Conservation (phyloP, 257 asterid species). For the Nicotiana sylvestris region DNA sequence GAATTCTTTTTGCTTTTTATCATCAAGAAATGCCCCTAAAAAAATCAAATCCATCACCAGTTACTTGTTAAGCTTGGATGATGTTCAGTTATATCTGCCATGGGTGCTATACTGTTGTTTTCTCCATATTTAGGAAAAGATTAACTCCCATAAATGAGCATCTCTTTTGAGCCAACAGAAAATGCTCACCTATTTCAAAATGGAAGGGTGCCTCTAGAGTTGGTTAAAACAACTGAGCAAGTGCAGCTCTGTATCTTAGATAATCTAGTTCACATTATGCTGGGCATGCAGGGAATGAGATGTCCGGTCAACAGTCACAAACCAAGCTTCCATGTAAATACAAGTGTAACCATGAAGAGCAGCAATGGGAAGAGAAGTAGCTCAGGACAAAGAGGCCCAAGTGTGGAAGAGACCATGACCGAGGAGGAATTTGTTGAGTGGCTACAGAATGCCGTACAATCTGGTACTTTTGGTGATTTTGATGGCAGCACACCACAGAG, state of each 20-base stretch:
- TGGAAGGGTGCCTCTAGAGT: slow-evolving; percentile 7
- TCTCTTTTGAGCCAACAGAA: not conserved
- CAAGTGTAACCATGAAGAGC: slow-evolving; percentile 57
- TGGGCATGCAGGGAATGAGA: slow-evolving; percentile 71
- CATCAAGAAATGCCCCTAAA: not conserved
- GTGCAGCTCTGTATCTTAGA: not conserved
- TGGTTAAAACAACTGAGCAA: not conserved
- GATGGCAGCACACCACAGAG: slow-evolving; percentile 39
- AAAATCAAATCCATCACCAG: not conserved
- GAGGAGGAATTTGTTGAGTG: slow-evolving; percentile 87
- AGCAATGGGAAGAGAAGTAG: slow-evolving; percentile 42
- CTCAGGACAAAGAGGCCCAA: slow-evolving; percentile 59
- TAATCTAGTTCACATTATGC: not conserved
- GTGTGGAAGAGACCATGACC: slow-evolving; percentile 66
- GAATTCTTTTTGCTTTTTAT: not conserved
- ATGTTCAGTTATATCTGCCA: not conserved
- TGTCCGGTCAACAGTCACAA: slow-evolving; percentile 82
- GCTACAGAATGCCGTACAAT: slow-evolving; percentile 73
- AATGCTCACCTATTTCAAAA: not conserved
- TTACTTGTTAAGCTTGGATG: not conserved
- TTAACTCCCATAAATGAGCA: not conserved
- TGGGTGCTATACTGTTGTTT: not conserved
- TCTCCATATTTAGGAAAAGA: not conserved
- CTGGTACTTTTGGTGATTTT: slow-evolving; percentile 59
- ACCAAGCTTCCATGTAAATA: slow-evolving; percentile 84